phyloP scores from a whole-genome alignment of 2,329 filamentous ascomycete species.

The Xylariales sp. region DNA sequence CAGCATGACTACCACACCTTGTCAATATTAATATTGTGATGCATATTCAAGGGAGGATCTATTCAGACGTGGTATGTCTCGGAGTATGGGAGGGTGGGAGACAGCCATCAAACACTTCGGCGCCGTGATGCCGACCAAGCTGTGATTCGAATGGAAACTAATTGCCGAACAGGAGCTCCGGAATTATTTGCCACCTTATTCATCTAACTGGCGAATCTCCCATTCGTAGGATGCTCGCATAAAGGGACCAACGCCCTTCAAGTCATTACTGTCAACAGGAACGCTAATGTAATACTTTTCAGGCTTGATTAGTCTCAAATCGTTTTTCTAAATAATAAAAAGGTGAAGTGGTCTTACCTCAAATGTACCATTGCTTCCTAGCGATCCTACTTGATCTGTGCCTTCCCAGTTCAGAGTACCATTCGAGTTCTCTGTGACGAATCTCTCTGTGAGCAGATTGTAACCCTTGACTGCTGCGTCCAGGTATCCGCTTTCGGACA shows the following conservation, averaged over 20 bases:
- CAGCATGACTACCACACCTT: too few relatives aligned
- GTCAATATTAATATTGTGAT: too few relatives aligned
- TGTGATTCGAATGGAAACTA: too few relatives aligned
- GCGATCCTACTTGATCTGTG: conserved; percentile 45
- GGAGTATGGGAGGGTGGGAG: too few relatives aligned
- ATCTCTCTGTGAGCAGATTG: conserved; percentile 35
- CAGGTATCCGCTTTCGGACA: conserved; percentile 26
- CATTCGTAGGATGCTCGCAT: conserved; percentile 32
- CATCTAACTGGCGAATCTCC: conserved; percentile 13
- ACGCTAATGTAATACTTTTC: conserved; percentile 36
- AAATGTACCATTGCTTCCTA: conserved; percentile 41
- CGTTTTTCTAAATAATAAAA: too few relatives aligned
- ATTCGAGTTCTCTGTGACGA: conserved; percentile 40
- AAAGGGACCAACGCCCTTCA: conserved; percentile 33
- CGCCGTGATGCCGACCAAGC: too few relatives aligned
- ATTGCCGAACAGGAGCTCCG: too few relatives aligned
- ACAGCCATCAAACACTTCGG: too few relatives aligned
- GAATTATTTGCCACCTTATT: too few relatives aligned
- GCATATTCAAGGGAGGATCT: too few relatives aligned
- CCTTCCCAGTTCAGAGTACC: conserved; percentile 45
- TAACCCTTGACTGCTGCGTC: conserved; percentile 37
- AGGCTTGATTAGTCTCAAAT: too few relatives aligned
- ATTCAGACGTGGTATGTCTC: too few relatives aligned
- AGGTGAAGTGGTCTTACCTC: conserved; percentile 31
- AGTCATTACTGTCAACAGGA: conserved; percentile 29